These are phyloP conservation scores for Metarhizium sp. DNA, from an alignment of 2,329 filamentous ascomycete genomes.

Conservation along the genomic window DNA sequence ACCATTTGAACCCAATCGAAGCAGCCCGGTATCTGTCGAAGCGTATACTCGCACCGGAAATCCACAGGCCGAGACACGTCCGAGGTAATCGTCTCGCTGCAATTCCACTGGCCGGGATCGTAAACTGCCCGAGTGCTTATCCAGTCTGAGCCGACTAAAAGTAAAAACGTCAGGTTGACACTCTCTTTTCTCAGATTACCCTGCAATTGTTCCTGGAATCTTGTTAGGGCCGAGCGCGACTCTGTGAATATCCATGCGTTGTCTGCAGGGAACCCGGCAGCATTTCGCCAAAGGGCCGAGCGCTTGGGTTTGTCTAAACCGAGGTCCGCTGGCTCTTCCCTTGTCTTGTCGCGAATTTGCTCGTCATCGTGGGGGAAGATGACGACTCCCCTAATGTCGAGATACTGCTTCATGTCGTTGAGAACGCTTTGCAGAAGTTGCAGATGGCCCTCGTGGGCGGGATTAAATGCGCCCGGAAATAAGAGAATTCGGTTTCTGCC, in stretches of 20 bases:
- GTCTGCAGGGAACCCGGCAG: constrained; percentile 6
- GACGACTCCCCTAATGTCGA: constrained; percentile 22
- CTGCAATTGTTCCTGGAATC: constrained; percentile 8
- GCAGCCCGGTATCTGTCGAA: constrained; percentile 14
- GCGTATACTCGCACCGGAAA: constrained; percentile 14
- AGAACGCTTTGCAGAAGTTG: constrained; percentile 21
- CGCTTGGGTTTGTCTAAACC: constrained; percentile 14
- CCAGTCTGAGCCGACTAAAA: constrained; percentile 16
- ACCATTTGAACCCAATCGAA: constrained; percentile 8
- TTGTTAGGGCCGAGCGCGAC: constrained; percentile 9
- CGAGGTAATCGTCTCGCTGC: constrained; percentile 14
- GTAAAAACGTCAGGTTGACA: constrained; percentile 13
- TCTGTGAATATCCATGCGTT: constrained; percentile 17
- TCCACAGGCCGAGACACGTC: constrained; percentile 16
- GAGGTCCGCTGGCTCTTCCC: constrained; percentile 5
- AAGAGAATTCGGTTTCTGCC: constrained; percentile 19
- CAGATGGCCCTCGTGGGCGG: constrained; percentile 25
- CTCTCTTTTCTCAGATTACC: constrained; percentile 1
- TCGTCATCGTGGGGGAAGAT: constrained; percentile 18
- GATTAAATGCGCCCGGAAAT: constrained; percentile 28
- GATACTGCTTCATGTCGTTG: constrained; percentile 15
- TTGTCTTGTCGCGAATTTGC: constrained; percentile 14
- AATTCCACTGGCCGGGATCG: constrained; percentile 14
- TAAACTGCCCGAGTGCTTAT: constrained; percentile 7
- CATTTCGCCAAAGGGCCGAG: constrained; percentile 16